Evolutionary conservation across 2,329 filamentous ascomycete genomes (phyloP), one percentile per base, ranked within the genome.

Genomic region (Cladosporium velox): DNA sequence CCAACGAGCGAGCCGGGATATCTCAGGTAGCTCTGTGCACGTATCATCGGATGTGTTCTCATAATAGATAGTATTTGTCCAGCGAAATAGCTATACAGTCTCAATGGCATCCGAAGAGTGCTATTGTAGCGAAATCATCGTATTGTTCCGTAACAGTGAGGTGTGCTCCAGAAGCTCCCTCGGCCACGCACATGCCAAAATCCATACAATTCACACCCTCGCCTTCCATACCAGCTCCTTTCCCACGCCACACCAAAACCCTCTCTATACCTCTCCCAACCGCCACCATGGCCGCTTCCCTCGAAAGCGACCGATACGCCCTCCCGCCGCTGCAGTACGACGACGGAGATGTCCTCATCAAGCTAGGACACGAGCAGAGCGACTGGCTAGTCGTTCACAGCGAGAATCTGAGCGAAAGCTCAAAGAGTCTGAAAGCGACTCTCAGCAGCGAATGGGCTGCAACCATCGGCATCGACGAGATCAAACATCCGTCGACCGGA

Each of bases 321-420:
- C 35, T 59, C 11, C 55, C 55, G 7, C n/a, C 34, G 14, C 24
- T 60, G 8, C 38, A 44, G 7, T 60, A 47, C 15, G 38, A 47
- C 5, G 2, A n/a, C n/a, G 58, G 58, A 15, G 58, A 60, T 4
- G 35, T 60, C 7, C 14, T 47, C 12, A 60, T 60, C 58, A 60
- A 47, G 26, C 58, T 60, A 2, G 15, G 26, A 26, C 24, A 32
- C 24, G 35, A 59, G 15, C n/a, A n/a, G 12, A 41, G 26, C 12
- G 24, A 47, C 58, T 60, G 58, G 58, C 58, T 60, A 1, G 15
- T 60, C 35, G n/a, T 60, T 10, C 35, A 60, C 11, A 47, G 24
- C 38, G 18, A 10, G 3, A 38, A 47, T 11, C 2, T 49, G 15
- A 24, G 35, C 26, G 24, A 21, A 8, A 15, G 18, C 11, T 47